Conservation (phyloP, 805 yeast genomes). For the Wickerhamiella brachini region DNA sequence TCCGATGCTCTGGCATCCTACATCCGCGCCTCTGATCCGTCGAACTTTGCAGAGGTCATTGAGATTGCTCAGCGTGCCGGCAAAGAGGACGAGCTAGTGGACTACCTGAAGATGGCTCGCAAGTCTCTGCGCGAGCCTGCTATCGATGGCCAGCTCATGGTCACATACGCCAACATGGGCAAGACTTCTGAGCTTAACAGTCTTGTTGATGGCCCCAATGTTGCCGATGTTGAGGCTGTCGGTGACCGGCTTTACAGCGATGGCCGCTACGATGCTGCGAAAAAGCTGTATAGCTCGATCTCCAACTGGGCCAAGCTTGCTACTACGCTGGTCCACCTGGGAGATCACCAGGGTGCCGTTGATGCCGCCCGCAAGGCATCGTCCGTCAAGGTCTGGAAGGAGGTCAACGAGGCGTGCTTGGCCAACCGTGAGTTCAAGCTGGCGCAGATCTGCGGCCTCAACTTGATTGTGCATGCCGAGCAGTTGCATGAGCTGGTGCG, state of each 20-base stretch:
- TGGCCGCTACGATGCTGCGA: slow-evolving; percentile 84
- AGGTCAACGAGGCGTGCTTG: slow-evolving; percentile 92
- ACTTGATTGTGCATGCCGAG: slow-evolving; percentile 93
- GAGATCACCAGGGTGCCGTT: slow-evolving; percentile 91
- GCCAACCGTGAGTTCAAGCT: slow-evolving; percentile 88
- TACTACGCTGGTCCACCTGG: slow-evolving; percentile 83
- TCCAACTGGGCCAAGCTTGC: slow-evolving; percentile 94
- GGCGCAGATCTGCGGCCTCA: slow-evolving; percentile 97
- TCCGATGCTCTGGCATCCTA: slow-evolving; percentile 87
- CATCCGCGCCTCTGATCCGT: slow-evolving; percentile 81
- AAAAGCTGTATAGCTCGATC: slow-evolving; percentile 67
- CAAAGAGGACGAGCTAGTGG: slow-evolving; percentile 82
- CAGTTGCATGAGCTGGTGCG: slow-evolving; percentile 81
- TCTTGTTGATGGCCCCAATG: slow-evolving; percentile 74
- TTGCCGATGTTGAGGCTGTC: slow-evolving; percentile 79
- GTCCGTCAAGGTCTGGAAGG: slow-evolving; percentile 88
- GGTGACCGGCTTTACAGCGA: slow-evolving; percentile 83
- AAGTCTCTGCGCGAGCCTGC: slow-evolving; percentile 77
- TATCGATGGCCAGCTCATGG: slow-evolving; percentile 83
- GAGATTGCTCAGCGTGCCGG: slow-evolving; percentile 94
- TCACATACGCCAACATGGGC: slow-evolving; percentile 71
- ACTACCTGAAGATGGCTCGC: slow-evolving; percentile 84
- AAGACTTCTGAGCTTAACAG: slow-evolving; percentile 69
- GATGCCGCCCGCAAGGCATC: slow-evolving; percentile 98
- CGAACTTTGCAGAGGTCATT: slow-evolving; percentile 79